Evolutionary conservation across 2,329 filamentous ascomycete genomes (phyloP), one percentile per base, ranked within the genome.

Genomic region (Penicillium sp.): DNA sequence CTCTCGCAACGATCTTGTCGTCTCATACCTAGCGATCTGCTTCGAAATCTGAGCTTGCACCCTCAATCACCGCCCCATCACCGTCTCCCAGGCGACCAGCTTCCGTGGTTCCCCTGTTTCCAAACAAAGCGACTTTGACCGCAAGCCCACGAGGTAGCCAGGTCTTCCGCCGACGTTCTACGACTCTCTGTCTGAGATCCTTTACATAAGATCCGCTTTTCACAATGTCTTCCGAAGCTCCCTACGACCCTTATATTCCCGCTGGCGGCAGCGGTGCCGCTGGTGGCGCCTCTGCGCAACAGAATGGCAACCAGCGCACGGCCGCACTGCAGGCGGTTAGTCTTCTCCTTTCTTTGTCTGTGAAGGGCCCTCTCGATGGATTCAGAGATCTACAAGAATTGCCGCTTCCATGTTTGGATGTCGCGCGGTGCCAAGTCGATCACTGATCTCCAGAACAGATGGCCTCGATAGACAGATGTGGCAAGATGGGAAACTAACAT

Each of bases 181-280:
- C 67, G 42, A 67, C 58, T 52, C 43, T 52, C 59, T 63, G 48
- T 68, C 58, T 60, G 38, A 65, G 33, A 52, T 49, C 42, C 33
- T 60, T 49, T 26, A 42, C 56, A 38, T 46, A 14, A 63, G 56
- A 10, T 60, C 38, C 61, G 13, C 62, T 57, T 45, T 51, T 63
- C 70, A 79, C 72, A 71, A 86, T 87, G 84, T 82, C 83, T 26
- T 51, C 52, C 54, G 82, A 87, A 73, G 81, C 83, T 71, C 91
- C 91, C 69, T 96, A 96, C 80, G 92, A 96, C 80, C 92, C 92
- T 66, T 96, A 95, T 81, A 93, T 94, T 78, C 92, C 92, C 75
- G 87, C 85, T 76, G 87, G 87, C 79, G 78, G 80, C 64, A 78
- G 69, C 76, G 76, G 79, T 72, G 64, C 83, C 78, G 67, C 85